Evolutionary conservation across 2,329 filamentous ascomycete genomes (phyloP).

Genomic region (Penicillium fuscoglaucum): DNA sequence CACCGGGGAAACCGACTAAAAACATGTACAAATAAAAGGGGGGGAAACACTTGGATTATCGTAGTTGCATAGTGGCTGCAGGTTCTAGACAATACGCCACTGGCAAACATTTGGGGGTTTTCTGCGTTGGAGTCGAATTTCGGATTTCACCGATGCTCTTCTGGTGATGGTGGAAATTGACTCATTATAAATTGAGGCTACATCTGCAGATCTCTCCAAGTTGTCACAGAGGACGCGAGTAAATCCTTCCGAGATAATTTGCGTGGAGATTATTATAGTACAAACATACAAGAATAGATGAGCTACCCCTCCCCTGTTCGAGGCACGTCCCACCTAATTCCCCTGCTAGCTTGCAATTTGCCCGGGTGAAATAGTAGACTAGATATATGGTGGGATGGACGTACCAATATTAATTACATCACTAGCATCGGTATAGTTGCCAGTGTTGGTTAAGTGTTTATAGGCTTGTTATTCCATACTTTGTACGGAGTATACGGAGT

Average conservation of each 20-base stretch:
- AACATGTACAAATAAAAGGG: not conserved
- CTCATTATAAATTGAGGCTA: not conserved
- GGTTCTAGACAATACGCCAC: constrained; percentile 10
- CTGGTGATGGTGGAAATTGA: not conserved
- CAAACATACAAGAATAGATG: not conserved
- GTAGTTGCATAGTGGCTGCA: constrained; percentile 12
- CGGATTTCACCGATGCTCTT: constrained; percentile 1
- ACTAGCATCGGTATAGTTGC: too few species aligned
- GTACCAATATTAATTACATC: not conserved
- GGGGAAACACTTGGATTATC: not conserved
- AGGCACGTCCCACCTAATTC: not conserved
- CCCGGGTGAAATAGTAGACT: not conserved
- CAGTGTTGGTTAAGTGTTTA: not conserved
- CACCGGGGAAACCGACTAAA: not conserved
- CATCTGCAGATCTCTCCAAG: not conserved
- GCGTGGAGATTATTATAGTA: not conserved
- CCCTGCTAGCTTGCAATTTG: constrained; percentile 3
- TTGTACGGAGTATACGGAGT: not conserved
- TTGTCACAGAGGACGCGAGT: not conserved
- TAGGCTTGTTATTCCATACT: not conserved
- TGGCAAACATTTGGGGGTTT: constrained; percentile 4
- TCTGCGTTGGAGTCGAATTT: not conserved
- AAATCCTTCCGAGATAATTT: not conserved
- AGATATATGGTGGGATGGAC: not conserved
- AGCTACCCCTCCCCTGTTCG: not conserved